phyloP scores from a whole-genome alignment of 1,284 basidiomycete genomes.

The Boletellus dicymbophilus region DNA sequence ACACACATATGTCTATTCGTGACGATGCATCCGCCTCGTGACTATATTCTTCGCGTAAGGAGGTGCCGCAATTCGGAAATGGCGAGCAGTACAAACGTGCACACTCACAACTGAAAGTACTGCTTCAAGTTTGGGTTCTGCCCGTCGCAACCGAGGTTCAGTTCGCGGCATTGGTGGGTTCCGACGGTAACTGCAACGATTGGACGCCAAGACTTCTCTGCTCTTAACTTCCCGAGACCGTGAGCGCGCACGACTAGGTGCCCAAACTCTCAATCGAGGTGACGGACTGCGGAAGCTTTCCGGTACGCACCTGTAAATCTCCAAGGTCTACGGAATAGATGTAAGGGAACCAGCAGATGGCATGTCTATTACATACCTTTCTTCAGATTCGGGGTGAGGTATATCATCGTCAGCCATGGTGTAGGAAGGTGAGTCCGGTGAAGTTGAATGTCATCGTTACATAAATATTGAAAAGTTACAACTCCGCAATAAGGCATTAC shows the following conservation, averaged over 20 bases:
- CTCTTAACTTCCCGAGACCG: slow-evolving; percentile 46
- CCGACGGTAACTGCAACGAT: slow-evolving; percentile 59
- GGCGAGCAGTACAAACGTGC: too few relatives aligned
- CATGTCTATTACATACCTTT: background rate
- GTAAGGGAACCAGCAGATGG: background rate
- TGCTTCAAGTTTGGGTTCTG: slow-evolving; percentile 67
- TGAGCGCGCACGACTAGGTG: slow-evolving; percentile 46
- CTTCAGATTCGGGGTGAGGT: too few relatives aligned
- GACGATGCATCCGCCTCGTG: slow-evolving; percentile 40
- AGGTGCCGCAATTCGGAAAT: too few relatives aligned
- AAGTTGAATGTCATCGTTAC: too few relatives aligned
- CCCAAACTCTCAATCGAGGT: background rate
- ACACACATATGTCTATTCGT: slow-evolving; percentile 52
- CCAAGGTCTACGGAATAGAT: background rate
- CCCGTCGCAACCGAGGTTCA: slow-evolving; percentile 61
- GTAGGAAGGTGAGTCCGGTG: background rate
- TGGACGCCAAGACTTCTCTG: slow-evolving; percentile 61
- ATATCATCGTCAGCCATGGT: background rate
- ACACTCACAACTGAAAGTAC: slow-evolving; percentile 47
- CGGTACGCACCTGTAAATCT: background rate
- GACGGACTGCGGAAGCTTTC: background rate
- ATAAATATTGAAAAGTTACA: too few relatives aligned
- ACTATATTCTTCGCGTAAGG: slow-evolving; percentile 32
- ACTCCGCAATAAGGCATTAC: too few relatives aligned
- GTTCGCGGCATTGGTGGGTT: slow-evolving; percentile 49